A percentile compares a stretch with the other conserved stretches of the same genome.
These are phyloP conservation scores for Erodium maritimum DNA, from an alignment of 345 rosid species.

Conservation along the genomic window DNA sequence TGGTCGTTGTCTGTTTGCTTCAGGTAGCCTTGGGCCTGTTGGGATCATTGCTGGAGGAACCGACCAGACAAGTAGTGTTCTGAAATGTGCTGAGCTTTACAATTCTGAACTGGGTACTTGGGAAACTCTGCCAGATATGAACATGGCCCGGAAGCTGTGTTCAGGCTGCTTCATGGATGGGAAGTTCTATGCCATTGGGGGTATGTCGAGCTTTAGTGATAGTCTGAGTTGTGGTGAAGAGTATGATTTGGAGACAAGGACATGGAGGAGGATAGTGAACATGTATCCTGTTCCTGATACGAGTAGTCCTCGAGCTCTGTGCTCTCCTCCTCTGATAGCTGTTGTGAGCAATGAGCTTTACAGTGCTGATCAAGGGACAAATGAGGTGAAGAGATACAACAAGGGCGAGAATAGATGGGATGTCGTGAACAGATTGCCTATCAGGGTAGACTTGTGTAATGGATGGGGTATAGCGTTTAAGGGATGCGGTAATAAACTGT, in stretches of 20 bases:
- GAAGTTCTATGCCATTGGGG: slow-evolving; percentile 32
- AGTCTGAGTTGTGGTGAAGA: slow-evolving; percentile 33
- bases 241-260: slow-evolving; percentile 26
- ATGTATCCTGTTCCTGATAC: slow-evolving; percentile 20
- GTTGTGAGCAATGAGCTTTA: slow-evolving; percentile 34
- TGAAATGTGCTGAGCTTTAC: slow-evolving; percentile 30
- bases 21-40: slow-evolving; percentile 29
- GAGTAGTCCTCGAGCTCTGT: slow-evolving; percentile 25
- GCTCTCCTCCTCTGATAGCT: slow-evolving; percentile 37
- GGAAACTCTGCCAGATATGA: slow-evolving; percentile 28
- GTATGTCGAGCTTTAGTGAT: slow-evolving; percentile 23
- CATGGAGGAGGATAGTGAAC: slow-evolving; percentile 30
- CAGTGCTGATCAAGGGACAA: slow-evolving; percentile 28
- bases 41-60: slow-evolving; percentile 36
- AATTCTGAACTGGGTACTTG: slow-evolving; percentile 23
- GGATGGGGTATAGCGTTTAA: slow-evolving; percentile 42
- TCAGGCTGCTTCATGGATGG: slow-evolving; percentile 40
- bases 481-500: slow-evolving; percentile 24
- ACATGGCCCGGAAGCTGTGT: slow-evolving; percentile 26
- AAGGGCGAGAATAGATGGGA: slow-evolving; percentile 26
- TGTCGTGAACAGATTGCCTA: slow-evolving; percentile 26
- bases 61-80: slow-evolving; percentile 22
- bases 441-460: slow-evolving; percentile 25
- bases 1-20: slow-evolving; percentile 34
- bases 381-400: slow-evolving; percentile 30